phyloP scores from a whole-genome alignment of 768 basidiomycete species.

The Austroboletus festivus region DNA sequence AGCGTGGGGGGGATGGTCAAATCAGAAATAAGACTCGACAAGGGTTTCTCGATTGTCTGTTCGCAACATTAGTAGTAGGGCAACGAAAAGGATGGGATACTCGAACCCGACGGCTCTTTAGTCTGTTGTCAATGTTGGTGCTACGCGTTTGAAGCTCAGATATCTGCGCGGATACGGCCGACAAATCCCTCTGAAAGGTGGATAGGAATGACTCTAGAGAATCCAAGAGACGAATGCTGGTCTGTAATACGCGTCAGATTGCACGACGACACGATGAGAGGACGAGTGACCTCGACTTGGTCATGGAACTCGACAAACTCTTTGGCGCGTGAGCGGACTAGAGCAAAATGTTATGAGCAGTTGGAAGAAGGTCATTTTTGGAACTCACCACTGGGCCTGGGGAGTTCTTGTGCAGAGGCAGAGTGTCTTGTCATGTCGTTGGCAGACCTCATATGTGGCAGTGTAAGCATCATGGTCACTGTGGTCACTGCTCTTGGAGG shows the following conservation, averaged over 20 bases:
- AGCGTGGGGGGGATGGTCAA: constrained; percentile 81
- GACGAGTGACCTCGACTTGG: constrained; percentile 69
- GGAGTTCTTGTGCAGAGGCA: not conserved
- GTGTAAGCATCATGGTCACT: too few species aligned
- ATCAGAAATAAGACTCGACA: constrained; percentile 76
- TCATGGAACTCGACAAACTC: constrained; percentile 89
- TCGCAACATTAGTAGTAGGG: constrained; percentile 1
- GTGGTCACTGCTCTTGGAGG: too few species aligned
- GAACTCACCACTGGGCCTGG: constrained; percentile 18
- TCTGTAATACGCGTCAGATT: constrained; percentile 44
- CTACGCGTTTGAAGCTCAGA: constrained; percentile 89
- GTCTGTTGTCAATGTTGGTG: constrained; percentile 82
- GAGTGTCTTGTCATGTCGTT: constrained; percentile 7
- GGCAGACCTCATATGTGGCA: too few species aligned
- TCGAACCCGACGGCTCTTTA: constrained; percentile 82
- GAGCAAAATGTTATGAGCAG: not conserved
- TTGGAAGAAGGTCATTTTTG: not conserved
- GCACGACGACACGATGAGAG: not conserved
- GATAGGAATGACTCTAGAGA: constrained; percentile 90
- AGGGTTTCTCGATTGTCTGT: constrained; percentile 85
- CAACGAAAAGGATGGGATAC: constrained; percentile 7
- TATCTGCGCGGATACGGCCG: constrained; percentile 94
- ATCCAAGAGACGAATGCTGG: constrained; percentile 80
- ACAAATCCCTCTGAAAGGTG: constrained; percentile 92
- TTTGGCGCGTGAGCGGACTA: constrained; percentile 41